Percentiles rank a stretch among this genome's conserved stretches.
Conservation (phyloP, 805 yeast species). For the Nakazawaea holstii region DNA sequence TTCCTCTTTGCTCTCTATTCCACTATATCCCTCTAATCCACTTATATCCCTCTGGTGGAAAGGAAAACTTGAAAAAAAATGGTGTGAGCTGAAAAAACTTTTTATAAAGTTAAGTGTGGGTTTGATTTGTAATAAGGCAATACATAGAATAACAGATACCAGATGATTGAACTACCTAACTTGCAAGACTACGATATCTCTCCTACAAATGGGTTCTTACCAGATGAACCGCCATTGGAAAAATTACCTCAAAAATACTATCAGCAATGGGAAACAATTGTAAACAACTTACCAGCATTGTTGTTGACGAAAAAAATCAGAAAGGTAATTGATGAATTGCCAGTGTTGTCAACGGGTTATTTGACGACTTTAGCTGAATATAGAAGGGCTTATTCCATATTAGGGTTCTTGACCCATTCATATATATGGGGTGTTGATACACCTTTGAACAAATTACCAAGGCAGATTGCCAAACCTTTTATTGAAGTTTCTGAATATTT, state of each 20-base stretch:
- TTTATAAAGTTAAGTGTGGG: no score
- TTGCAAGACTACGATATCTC: conserved; percentile 68
- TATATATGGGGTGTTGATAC: conserved; percentile 79
- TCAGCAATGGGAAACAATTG: conserved; percentile 74
- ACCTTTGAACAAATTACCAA: conserved; percentile 62
- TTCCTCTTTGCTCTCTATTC: neutral
- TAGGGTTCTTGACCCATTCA: conserved; percentile 81
- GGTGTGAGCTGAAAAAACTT: neutral
- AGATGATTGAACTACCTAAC: conserved; percentile 30
- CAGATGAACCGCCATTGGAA: conserved; percentile 57
- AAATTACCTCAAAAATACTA: conserved; percentile 57
- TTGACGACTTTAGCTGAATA: conserved; percentile 43
- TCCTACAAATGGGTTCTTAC: conserved; percentile 72
- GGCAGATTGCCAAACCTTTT: conserved; percentile 66
- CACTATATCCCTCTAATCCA: neutral
- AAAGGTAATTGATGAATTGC: conserved; percentile 54
- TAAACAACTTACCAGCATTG: conserved; percentile 63
- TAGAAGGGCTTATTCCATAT: conserved; percentile 75
- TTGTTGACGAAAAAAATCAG: conserved; percentile 63
- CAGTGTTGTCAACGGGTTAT: conserved; percentile 44
- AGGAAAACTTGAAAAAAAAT: neutral
- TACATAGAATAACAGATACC: neutral
- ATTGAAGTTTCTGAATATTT: conserved; percentile 49
- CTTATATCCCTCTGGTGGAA: no score
- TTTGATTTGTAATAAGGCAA: no score